Conservation (phyloP, 2,329 filamentous ascomycete species). For the Nannizzia gypsea region DNA sequence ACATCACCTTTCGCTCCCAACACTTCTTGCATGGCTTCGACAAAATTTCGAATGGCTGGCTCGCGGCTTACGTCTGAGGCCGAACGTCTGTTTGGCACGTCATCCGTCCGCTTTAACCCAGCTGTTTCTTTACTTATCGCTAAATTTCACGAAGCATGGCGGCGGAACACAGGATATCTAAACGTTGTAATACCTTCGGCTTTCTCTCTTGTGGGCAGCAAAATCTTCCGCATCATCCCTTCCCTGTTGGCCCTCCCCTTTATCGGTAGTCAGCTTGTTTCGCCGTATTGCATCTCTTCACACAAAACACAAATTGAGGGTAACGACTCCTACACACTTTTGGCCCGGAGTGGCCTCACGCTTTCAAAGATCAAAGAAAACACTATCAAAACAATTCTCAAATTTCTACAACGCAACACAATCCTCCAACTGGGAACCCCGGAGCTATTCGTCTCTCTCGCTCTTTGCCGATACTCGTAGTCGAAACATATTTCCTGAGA, state of each 20-base stretch:
- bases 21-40: slow-evolving; percentile 21
- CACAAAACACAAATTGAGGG: slow-evolving; percentile 20
- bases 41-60: slow-evolving; percentile 20
- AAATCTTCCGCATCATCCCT: slow-evolving; percentile 23
- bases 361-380: not conserved
- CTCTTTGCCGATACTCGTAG: slow-evolving; percentile 4
- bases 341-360: slow-evolving; percentile 8
- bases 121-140: slow-evolving; percentile 26
- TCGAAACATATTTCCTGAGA: not conserved
- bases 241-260: slow-evolving; percentile 29
- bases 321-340: slow-evolving; percentile 35
- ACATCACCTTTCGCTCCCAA: slow-evolving; percentile 25
- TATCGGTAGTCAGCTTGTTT: slow-evolving; percentile 32
- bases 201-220: slow-evolving; percentile 33
- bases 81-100: not conserved
- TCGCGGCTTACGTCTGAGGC: slow-evolving; percentile 20
- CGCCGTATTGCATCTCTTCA: slow-evolving; percentile 28
- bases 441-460: not conserved
- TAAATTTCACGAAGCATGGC: slow-evolving; percentile 29
- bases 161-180: slow-evolving; percentile 30
- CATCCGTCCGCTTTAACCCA: slow-evolving; percentile 15
- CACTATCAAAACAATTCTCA: slow-evolving; percentile 1
- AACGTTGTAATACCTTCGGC: slow-evolving; percentile 36
- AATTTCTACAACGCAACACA: slow-evolving; percentile 1
- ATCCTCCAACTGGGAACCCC: slow-evolving; percentile 1